Evolutionary conservation across 345 rosid genomes (phyloP).

Genomic region (Rhodamnia rubescens): DNA sequence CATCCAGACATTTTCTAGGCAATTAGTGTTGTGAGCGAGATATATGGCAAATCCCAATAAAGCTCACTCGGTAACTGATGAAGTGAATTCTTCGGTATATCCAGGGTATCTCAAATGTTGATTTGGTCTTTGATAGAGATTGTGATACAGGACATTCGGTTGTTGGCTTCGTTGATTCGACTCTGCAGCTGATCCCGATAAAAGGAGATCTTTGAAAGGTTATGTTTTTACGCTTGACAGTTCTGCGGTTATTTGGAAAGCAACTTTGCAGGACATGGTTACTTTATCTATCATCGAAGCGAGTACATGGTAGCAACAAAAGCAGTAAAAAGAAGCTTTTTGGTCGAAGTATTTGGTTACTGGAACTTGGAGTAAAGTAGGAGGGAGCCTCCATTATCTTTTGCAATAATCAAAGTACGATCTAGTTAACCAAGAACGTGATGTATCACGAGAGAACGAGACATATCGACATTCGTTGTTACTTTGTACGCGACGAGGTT

Average conservation of each 20-base stretch:
- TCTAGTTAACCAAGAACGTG: neutral
- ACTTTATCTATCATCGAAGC: neutral
- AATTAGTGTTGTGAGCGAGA: neutral
- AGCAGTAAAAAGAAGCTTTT: neutral
- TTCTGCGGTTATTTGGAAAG: neutral
- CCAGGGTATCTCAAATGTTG: neutral
- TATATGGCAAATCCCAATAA: neutral
- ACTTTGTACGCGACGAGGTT: no score
- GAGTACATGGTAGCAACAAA: neutral
- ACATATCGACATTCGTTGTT: no score
- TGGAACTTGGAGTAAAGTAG: neutral
- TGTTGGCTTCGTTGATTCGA: neutral
- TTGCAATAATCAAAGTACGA: neutral
- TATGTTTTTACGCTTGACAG: neutral
- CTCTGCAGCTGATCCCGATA: neutral
- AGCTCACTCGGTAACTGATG: fast-evolving
- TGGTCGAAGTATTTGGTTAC: neutral
- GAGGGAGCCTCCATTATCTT: neutral
- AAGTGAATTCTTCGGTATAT: neutral
- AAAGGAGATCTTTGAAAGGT: neutral
- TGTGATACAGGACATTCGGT: neutral
- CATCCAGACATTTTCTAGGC: neutral
- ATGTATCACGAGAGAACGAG: neutral
- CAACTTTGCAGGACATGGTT: neutral
- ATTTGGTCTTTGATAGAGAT: neutral